These are phyloP conservation scores for Populus ilicifolia DNA, from an alignment of 345 rosid species.

Conservation along the genomic window DNA sequence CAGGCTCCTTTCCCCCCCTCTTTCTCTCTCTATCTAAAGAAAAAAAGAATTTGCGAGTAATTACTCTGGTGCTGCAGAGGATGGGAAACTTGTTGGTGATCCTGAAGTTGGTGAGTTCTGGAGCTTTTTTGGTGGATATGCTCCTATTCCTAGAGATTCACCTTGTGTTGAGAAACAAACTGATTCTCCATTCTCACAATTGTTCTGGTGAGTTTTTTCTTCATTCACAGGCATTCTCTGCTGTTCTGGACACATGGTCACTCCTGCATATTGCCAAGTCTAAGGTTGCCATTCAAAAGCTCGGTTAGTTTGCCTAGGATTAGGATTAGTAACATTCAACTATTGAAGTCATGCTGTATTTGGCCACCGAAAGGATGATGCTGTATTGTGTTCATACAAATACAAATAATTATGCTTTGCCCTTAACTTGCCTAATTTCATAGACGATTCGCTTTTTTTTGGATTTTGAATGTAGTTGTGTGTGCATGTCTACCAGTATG, in stretches of 20 bases:
- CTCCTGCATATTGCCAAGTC: slow-evolving; percentile 1
- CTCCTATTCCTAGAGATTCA: slow-evolving; percentile 63
- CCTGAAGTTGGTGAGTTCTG: slow-evolving; percentile 86
- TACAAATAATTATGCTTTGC: neutral
- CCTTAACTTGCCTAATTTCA: slow-evolving; percentile 1
- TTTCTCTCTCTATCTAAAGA: neutral
- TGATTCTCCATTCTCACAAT: slow-evolving; percentile 35
- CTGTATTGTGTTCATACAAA: neutral
- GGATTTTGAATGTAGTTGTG: slow-evolving; percentile 2
- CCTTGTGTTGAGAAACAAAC: slow-evolving; percentile 34
- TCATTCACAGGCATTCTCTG: neutral
- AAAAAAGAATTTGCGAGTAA: slow-evolving; percentile 7
- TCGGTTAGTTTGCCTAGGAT: neutral
- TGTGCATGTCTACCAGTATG: neutral
- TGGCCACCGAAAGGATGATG: slow-evolving; percentile 3
- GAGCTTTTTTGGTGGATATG: slow-evolving; percentile 89
- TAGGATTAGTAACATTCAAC: neutral
- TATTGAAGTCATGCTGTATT: neutral
- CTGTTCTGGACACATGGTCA: slow-evolving; percentile 1
- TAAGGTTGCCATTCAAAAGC: neutral
- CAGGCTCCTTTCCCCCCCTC: slow-evolving; percentile 18
- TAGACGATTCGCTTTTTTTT: neutral
- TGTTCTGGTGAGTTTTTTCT: slow-evolving; percentile 52
- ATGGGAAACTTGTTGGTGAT: slow-evolving; percentile 81
- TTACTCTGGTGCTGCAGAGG: slow-evolving; percentile 53